These are phyloP conservation scores for Aspergillus tamarii DNA, from an alignment of 2,329 filamentous ascomycete genomes.

Conservation along the genomic window DNA sequence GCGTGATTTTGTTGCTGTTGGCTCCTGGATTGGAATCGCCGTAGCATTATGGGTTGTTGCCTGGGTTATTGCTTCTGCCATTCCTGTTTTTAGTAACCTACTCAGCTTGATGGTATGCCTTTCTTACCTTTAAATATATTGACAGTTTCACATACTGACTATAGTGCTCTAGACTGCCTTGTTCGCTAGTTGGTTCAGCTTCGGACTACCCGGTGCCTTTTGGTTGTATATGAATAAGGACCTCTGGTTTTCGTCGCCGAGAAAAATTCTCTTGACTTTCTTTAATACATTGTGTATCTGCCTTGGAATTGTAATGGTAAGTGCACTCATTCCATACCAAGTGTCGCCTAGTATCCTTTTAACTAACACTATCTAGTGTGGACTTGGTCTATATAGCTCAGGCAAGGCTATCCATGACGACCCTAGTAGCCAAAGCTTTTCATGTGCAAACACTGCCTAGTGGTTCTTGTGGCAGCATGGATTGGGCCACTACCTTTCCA, in stretches of 20 bases:
- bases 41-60: slow-evolving; percentile 60
- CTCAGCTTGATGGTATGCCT: slow-evolving; percentile 58
- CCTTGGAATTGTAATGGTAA: background rate
- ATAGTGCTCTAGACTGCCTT: slow-evolving; percentile 46
- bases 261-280: slow-evolving; percentile 25
- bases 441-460: slow-evolving; percentile 28
- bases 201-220: slow-evolving; percentile 24
- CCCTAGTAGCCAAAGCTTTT: slow-evolving; percentile 31
- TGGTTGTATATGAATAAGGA: slow-evolving; percentile 33
- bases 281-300: slow-evolving; percentile 17
- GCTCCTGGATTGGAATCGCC: slow-evolving; percentile 61
- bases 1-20: slow-evolving; percentile 51
- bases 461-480: background rate
- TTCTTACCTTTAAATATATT: accelerated
- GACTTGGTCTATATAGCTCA: slow-evolving; percentile 36
- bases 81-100: slow-evolving; percentile 68
- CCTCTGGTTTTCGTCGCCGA: slow-evolving; percentile 24
- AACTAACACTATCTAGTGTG: slow-evolving; percentile 26
- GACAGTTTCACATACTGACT: background rate
- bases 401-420: slow-evolving; percentile 32
- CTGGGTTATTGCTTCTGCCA: slow-evolving; percentile 67
- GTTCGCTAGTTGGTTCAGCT: slow-evolving; percentile 68
- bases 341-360: background rate
- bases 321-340: background rate
- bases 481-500: background rate